Percentiles rank a stretch among this genome's conserved stretches.
Conservation (phyloP, 805 yeast species). For the Pichia heedii region DNA sequence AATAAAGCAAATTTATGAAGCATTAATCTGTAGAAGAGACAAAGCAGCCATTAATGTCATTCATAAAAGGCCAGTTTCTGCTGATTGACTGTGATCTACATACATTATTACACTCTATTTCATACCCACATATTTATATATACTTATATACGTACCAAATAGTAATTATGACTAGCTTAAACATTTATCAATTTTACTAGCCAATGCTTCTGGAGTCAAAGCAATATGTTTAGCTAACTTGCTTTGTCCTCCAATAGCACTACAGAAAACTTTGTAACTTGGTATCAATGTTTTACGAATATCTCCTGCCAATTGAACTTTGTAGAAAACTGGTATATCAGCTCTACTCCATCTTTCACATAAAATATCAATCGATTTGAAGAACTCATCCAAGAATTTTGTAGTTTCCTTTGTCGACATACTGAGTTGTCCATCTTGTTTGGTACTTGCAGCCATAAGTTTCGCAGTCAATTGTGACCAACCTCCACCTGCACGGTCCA, state of each 20-base stretch:
- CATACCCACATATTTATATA: too few relatives aligned
- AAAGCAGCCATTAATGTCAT: too few relatives aligned
- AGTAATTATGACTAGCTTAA: neutral
- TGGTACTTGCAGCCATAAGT: slow-evolving; percentile 73
- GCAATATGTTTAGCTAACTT: neutral
- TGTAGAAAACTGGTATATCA: slow-evolving; percentile 31
- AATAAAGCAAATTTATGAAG: too few relatives aligned
- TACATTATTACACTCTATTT: too few relatives aligned
- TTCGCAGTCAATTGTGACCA: slow-evolving; percentile 77
- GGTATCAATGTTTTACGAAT: slow-evolving; percentile 67
- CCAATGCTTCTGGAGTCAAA: slow-evolving; percentile 1
- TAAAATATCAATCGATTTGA: slow-evolving; percentile 73
- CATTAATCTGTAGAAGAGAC: too few relatives aligned
- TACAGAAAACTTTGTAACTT: slow-evolving; percentile 56
- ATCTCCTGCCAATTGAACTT: slow-evolving; percentile 57
- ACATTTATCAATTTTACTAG: too few relatives aligned
- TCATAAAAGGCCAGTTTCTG: too few relatives aligned
- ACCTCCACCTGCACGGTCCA: slow-evolving; percentile 59
- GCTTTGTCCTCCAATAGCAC: neutral
- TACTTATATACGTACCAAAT: too few relatives aligned
- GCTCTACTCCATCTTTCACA: slow-evolving; percentile 29
- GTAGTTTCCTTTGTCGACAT: slow-evolving; percentile 34
- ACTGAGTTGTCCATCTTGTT: slow-evolving; percentile 29
- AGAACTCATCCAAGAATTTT: slow-evolving; percentile 50
- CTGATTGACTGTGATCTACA: too few relatives aligned